phyloP scores from a whole-genome alignment of 371 early-diverging fungal species.

The Haplosporangium sp. region DNA sequence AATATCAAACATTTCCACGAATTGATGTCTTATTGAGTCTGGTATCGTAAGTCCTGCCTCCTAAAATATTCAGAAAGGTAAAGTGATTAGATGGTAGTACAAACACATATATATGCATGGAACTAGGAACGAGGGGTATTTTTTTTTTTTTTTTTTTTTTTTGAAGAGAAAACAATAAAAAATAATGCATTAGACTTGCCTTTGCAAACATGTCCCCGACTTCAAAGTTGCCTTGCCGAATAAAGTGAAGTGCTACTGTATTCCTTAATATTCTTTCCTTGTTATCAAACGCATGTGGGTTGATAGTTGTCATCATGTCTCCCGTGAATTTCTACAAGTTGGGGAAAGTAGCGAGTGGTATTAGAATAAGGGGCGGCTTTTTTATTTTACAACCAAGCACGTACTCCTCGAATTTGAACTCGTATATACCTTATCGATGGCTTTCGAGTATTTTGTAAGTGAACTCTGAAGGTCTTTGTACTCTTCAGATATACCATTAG shows the following conservation, averaged over 20 bases:
- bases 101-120: background rate
- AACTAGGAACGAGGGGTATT: background rate
- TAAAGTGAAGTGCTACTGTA: constrained; percentile 81
- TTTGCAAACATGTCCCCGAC: constrained; percentile 72
- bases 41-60: constrained; percentile 61
- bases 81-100: background rate
- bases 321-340: constrained; percentile 69
- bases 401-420: background rate
- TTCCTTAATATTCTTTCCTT: constrained; percentile 70
- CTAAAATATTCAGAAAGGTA: constrained; percentile 10
- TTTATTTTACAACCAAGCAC: background rate
- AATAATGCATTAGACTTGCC: constrained; percentile 39
- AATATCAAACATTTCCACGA: constrained; percentile 72
- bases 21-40: constrained; percentile 60
- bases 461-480: constrained; percentile 76
- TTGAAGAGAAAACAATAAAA: background rate
- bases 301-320: constrained; percentile 67
- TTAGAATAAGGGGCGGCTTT: background rate
- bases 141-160: background rate
- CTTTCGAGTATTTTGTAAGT: constrained; percentile 79
- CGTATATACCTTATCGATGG: constrained; percentile 75
- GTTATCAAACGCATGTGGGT: constrained; percentile 76
- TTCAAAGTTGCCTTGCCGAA: constrained; percentile 90
- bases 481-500: constrained; percentile 60
- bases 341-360: background rate